These are phyloP conservation scores for Pulicaria dysenterica DNA, from an alignment of 129 eudicot genomes.

Conservation along the genomic window DNA sequence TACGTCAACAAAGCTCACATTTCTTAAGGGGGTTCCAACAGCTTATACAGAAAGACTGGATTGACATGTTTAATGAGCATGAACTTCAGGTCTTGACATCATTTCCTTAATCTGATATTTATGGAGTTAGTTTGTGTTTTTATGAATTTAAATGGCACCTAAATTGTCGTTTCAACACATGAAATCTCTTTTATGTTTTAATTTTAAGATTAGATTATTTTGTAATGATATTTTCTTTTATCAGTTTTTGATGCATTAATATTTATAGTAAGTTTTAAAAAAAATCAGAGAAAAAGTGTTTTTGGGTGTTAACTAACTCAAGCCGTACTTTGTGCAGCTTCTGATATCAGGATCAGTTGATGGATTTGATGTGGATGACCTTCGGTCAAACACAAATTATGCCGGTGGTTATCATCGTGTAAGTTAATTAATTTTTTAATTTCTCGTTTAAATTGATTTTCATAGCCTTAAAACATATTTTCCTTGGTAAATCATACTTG, in stretches of 20 bases:
- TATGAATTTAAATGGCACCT: no score
- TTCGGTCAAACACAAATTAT: constrained; percentile 72
- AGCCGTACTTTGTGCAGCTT: constrained; percentile 51
- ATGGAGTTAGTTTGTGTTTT: no score
- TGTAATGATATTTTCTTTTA: not conserved
- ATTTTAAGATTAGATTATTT: not conserved
- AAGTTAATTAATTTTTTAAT: constrained; percentile 22
- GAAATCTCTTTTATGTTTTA: not conserved
- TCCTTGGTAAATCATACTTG: constrained; percentile 17
- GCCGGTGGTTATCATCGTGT: constrained; percentile 93
- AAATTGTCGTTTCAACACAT: not conserved
- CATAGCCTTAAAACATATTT: not conserved
- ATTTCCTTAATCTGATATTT: not conserved
- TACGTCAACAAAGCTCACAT: constrained; percentile 95
- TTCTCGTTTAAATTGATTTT: no score
- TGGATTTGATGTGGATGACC: constrained; percentile 75
- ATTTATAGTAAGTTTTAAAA: not conserved
- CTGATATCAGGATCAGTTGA: constrained; percentile 93
- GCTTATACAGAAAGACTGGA: constrained; percentile 90
- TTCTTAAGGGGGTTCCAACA: constrained; percentile 90
- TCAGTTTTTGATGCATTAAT: not conserved
- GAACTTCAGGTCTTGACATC: constrained; percentile 81
- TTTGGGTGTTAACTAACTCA: not conserved
- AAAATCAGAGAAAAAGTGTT: not conserved
- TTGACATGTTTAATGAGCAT: constrained; percentile 96